Percentiles rank a stretch among this genome's conserved stretches.
phyloP scores from a whole-genome alignment of 2,329 filamentous ascomycete species.

The Leptographium lundbergii region DNA sequence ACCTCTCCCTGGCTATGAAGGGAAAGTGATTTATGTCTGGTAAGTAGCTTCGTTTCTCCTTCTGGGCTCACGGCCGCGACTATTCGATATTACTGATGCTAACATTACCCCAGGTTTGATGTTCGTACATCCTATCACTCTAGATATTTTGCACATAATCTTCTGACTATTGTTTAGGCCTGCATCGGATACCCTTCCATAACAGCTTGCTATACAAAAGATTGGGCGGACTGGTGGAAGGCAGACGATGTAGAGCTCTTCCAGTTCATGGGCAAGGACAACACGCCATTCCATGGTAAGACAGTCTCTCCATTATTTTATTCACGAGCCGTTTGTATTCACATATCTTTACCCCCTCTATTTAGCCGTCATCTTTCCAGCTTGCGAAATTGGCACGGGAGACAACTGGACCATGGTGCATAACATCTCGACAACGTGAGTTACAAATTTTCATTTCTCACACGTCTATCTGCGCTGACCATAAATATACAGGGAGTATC shows the following conservation, averaged over 20 bases:
- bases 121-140: neutral
- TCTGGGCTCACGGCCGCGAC: neutral
- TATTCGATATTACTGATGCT: neutral
- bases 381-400: conserved; percentile 68
- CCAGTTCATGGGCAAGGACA: conserved; percentile 94
- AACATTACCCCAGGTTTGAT: conserved; percentile 4
- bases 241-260: conserved; percentile 80
- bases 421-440: conserved; percentile 64
- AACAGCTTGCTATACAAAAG: conserved; percentile 71
- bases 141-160: neutral
- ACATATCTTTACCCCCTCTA: neutral
- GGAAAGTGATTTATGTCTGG: conserved; percentile 72
- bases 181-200: conserved; percentile 96
- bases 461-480: neutral
- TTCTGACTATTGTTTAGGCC: conserved; percentile 39
- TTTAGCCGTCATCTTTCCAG: conserved; percentile 69
- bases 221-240: conserved; percentile 89
- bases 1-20: conserved; percentile 37
- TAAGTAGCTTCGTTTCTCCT: neutral
- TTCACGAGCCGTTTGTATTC: neutral
- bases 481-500: conserved; percentile 43
- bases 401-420: conserved; percentile 85
- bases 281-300: conserved; percentile 58
- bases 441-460: neutral
- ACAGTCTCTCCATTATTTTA: too few relatives aligned